Evolutionary conservation across 306 rosid genomes (phyloP).

Genomic region (Crotalaria pallida): DNA sequence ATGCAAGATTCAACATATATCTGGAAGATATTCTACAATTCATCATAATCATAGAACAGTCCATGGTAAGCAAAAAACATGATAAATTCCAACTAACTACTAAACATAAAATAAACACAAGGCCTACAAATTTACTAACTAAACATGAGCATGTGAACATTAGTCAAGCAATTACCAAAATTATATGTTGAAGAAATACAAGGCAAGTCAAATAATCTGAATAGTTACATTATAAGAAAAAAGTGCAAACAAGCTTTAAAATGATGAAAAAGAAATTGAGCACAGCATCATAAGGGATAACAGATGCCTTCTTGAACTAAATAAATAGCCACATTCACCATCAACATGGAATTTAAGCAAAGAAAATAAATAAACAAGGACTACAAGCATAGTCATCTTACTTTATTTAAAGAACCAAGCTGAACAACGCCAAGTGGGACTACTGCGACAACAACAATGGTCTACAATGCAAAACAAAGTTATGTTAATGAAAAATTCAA

Average conservation of each 20-base stretch:
- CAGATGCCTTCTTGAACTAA: constrained; percentile 1
- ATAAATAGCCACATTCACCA: constrained; percentile 9
- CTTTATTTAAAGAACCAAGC: constrained; percentile 84
- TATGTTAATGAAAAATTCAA: constrained; percentile 6
- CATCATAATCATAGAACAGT: constrained; percentile 15
- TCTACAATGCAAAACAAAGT: constrained; percentile 46
- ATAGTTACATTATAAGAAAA: neutral
- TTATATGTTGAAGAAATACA: neutral
- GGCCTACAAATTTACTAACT: neutral
- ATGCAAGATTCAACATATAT: neutral
- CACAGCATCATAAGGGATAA: neutral
- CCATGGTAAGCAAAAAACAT: neutral
- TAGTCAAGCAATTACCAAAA: neutral
- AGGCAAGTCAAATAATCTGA: neutral
- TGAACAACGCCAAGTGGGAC: constrained; percentile 89
- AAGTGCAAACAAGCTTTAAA: neutral
- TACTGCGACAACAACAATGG: constrained; percentile 71
- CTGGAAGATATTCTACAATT: neutral
- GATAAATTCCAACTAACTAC: neutral
- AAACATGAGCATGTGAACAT: neutral
- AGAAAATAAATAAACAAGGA: constrained; percentile 6
- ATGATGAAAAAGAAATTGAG: neutral
- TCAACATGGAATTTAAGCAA: constrained; percentile 7
- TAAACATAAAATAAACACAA: neutral
- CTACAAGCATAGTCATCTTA: constrained; percentile 31